Evolutionary conservation across 345 rosid species (phyloP), one percentile per base, ranked within the genome.

Genomic region (Camelina laxa): DNA sequence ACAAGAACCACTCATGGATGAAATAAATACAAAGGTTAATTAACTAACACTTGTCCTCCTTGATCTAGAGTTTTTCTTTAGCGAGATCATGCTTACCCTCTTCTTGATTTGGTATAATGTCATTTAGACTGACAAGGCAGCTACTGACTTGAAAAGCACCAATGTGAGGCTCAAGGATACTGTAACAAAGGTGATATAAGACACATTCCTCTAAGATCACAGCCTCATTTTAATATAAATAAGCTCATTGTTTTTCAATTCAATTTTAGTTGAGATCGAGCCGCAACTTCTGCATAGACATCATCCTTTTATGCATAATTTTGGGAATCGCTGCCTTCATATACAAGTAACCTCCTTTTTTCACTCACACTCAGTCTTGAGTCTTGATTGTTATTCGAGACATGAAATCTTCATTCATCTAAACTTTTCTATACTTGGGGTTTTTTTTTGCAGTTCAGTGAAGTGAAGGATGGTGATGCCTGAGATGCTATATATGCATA

Each of bases 1-100:
- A 70, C 97, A 94, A 82, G 96, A 87, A 75, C 98, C 96, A 65
- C 79, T 94, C 81, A 82, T 90, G 91, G 96, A 91, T 80, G 97
- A 94, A 81, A 94, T 94, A 53, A 96, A 94, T 80, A 65, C 90
- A 39, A 93, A 93, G 92, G 97, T 86, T 58, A 57, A 36, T 38
- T 14, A 22, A 36, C 22, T 7, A 21, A 27, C 60, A 22, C 31
- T 39, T 57, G 22, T 59, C 6, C 61, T 67, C 5, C 60, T 59
- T 38, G 22, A 19, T 39, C 6, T 14, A 24, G 15, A 7, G 27
- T 17, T 67, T 35, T 19, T 48, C 13, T 44, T 22, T 20, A 54
- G 7, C n/a, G 31, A 51, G 4, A 11, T 67, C 19, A 22, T 56
- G 6, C 36, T 57, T 44, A 27, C 44, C 16, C 3, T 5, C 58